Base-by-base conservation (phyloP, 352 stramenopile genomes). In the Phytophthora constricta region DNA sequence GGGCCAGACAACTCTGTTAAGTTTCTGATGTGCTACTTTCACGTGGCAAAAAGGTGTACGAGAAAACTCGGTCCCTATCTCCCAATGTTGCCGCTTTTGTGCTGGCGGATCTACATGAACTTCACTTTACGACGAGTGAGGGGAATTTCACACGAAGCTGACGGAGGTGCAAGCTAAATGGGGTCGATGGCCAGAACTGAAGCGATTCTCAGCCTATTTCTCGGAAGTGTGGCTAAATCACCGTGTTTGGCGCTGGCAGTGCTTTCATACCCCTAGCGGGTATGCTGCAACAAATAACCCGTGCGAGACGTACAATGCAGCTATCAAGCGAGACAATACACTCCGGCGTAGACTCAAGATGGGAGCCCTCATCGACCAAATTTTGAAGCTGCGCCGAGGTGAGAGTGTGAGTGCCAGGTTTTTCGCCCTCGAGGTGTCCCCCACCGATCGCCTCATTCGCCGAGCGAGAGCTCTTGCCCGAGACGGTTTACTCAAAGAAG, bases 211-310 rank as follows among this genome's bases (percentile, higher is more conserved):
- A 0, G 10, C 25, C 2, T 62, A 59, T 11, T 62, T 62, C 17
- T 27, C 19, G 0, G 55, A 59, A 4, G 27, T 60, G 0, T 70
- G 39, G 62, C 33, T 60, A 5, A 57, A 64, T 2, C 10, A 53
- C 9, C n/a, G 26, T 1, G 17, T 70, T 3, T 49, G 48, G 47
- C 16, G 54, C 0, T 79, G 67, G 56, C 45, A 76, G 4, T 71
- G 62, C 14, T 55, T 52, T 17, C 42, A 66, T n/a, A 65, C 67
- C 4, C 51, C 71, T 0, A n/a, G 46, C 5, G 65, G 62, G 1
- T 70, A 48, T 37, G 70, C 70, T 0, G 64, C 66, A 3, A 70
- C 61, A 0, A 78, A 69, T 43, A 69, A 74, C 10, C 57, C 58
- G 0, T 58, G 60, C 13, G 65, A 79, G 23, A 62, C 58, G 33